Evolutionary conservation across 169 alveolate genomes (phyloP), one percentile per base, ranked within the genome.

Genomic region (Sarcocystis neurona): DNA sequence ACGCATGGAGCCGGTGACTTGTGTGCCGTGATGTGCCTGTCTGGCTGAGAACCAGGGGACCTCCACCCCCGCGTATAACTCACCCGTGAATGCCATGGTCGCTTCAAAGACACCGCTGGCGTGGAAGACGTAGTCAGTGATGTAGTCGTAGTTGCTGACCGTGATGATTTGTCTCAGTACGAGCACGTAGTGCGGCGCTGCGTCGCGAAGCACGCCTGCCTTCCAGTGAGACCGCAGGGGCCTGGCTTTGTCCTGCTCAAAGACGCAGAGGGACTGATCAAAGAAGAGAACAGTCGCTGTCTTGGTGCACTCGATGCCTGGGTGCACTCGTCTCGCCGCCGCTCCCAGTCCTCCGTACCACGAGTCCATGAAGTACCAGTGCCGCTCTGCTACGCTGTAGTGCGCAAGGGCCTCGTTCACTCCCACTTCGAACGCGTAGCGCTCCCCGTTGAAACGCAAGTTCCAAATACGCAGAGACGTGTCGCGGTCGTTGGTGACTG

Each of bases 281-380:
- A 86, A 87, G 60, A 91, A 91, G 44, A 93, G 50, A 0, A 92
- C 82, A 44, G 84, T 91, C 50, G 93, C 95, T n/a, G 93, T 87
- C 78, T 92, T 89, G 32, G 95, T 90, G 43, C 95, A 93, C 47
- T 93, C 95, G 30, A 91, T 66, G 23, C 95, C 95, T 5, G 91
- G 92, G 70, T 89, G 94, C 72, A 93, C 91, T 3, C 86, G 87
- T 15, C 95, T 82, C 8, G 94, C 93, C 15, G 95, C 95, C 8
- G 94, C 84, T 15, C 95, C 95, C 74, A 93, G 82, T 4, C 95
- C 95, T 34, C 95, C 95, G 53, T 92, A 93, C 95, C 95, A 93
- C 41, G 93, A 85, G 47, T 93, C 95, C 79, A 93, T 56, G 84
- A 93, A 93, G 77, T 80, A 93, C 94, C 94, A 93, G 68, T 91